Evolutionary conservation across 2,329 filamentous ascomycete genomes (phyloP), one percentile per base, ranked within the genome.

Genomic region (Colletotrichum euphorbiae): DNA sequence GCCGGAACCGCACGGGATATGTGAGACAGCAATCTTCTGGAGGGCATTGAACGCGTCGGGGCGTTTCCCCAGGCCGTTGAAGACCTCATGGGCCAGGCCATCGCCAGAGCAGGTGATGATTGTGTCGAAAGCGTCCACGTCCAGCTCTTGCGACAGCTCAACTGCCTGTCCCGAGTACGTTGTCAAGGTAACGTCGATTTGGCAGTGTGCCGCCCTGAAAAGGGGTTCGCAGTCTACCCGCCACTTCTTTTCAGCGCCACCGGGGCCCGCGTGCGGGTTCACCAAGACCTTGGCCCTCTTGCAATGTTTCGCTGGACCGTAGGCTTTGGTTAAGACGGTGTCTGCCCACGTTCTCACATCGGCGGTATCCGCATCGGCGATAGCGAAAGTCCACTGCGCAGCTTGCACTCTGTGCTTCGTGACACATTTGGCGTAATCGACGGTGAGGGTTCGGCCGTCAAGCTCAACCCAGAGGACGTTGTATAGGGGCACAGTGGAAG

Each of bases 41-140:
- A 99, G 81, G 0, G 95, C 96, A 62, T 86, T 86, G 36, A 85
- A 83, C 19, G 94, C 94, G 79, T 98, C 92, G 4, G 85, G 76
- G 43, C 93, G 90, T 79, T 89, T 91, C 13, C 88, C 94, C 36
- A 99, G 81, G 0, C 96, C 96, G 76, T 99, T 98, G 83, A 98
- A 97, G 8, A 97, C 91, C 79, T 99, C 96, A 77, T 97, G 91
- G 0, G 93, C 91, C 43, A 97, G 84, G 9, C 96, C 96, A 74
- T 99, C 96, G 4, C 96, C 96, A 0, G 95, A 98, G 76, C 93
- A 96, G 70, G 93, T 93, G 28, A 95, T 89, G 13, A 98, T 87
- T 8, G 94, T 91, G 80, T 99, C 96, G 78, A 90, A 97, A 2
- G 85, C 87, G 54, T 94, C 87, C 31, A 96, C 85, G 75, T 98